Percentiles rank a stretch among this genome's conserved stretches.
phyloP scores from a whole-genome alignment of 768 basidiomycete species.

The Asterophora lycoperdoides region DNA sequence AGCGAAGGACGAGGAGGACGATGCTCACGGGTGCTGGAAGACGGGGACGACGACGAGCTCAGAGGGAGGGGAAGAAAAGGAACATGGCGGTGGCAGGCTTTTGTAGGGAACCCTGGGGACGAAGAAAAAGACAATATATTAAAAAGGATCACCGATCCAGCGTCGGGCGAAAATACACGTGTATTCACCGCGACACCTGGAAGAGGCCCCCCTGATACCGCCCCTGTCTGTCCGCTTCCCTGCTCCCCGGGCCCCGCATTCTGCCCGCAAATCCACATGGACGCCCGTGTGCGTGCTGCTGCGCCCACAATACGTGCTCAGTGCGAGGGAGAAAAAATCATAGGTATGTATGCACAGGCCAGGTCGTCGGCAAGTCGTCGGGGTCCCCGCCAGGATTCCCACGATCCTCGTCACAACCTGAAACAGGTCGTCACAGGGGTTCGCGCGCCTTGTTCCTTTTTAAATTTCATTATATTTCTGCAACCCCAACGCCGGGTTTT shows the following conservation, averaged over 20 bases:
- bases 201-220: slow-evolving; percentile 29
- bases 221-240: not conserved
- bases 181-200: slow-evolving; percentile 57
- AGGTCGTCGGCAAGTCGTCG: too few species aligned
- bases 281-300: too few species aligned
- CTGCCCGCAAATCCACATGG: not conserved
- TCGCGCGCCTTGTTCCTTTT: not conserved
- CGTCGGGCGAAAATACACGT: slow-evolving; percentile 75
- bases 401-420: not conserved
- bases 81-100: slow-evolving; percentile 33
- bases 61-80: slow-evolving; percentile 23
- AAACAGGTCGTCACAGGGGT: slow-evolving; percentile 3
- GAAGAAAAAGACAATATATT: slow-evolving; percentile 49
- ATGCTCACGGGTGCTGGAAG: not conserved
- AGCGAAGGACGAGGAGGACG: slow-evolving; percentile 5
- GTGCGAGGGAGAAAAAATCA: too few species aligned
- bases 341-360: too few species aligned
- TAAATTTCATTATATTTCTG: not conserved
- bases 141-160: slow-evolving; percentile 39
- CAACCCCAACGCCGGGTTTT: too few species aligned
- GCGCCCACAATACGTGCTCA: too few species aligned
- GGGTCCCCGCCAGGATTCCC: too few species aligned
- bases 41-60: slow-evolving; percentile 22
- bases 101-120: slow-evolving; percentile 51
- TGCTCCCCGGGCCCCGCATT: not conserved